Base-by-base conservation (phyloP, 805 yeast species). In the Zygosaccharomyces bisporus region DNA sequence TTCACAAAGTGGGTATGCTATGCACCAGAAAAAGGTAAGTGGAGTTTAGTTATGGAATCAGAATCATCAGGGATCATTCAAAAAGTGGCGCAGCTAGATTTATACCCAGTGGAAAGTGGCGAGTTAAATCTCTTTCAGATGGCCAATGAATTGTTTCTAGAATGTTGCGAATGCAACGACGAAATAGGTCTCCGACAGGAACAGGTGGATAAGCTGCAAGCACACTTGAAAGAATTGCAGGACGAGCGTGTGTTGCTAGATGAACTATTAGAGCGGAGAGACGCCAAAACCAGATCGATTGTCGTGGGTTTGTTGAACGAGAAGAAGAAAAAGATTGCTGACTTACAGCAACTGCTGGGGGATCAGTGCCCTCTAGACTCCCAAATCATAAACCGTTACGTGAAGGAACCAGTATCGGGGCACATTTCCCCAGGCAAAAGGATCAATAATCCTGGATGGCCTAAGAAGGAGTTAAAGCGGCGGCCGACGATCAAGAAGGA, bases 41-140 rank as follows among this genome's bases (percentile, higher is more conserved):
- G 63, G 56, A 44, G 36, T 21, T 23, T 61, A 6, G 52, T 45
- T 1, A 46, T 58, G 54, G 60, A 56, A 24, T 25, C 50, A 8
- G 50, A 46, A 21, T 42, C 50, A 2, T 45, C 39, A 4, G 49
- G 50, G 4, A 48, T 61, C 6, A 47, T 56, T 1, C 57, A 51
- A 34, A 58, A 55, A 30, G 25, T 58, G 8, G 57, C 60, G 6
- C 55, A 56, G 36, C 14, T 61, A 8, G 41, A 47, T 4, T 25
- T 62, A 13, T 16, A 24, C 2, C 40, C 50, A 2, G 51, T 51
- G 1, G 37, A 43, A 2, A 36, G 34, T 7, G 51, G 49, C 9
- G 66, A 61, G 40, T 20, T 56, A 5, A 64, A 62, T 44, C 41
- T 62, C 12, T 61, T 62, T 37, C 45, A 50, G 16, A 39, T 57